Conservation (phyloP, 2,329 filamentous ascomycete genomes). For the Aspergillus pseudoglaucus region DNA sequence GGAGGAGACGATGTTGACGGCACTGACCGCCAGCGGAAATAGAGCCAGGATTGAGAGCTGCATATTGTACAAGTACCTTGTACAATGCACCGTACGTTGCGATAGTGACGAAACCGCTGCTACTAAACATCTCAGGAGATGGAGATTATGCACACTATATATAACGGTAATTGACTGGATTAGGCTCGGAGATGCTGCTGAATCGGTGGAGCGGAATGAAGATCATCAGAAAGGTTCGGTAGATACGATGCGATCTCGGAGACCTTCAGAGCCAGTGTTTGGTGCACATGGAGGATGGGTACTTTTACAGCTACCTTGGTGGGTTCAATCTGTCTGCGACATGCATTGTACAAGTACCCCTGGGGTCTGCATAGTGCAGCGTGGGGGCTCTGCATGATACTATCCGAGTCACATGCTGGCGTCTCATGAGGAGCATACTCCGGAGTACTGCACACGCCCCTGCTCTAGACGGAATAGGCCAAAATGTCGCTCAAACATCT, state of each 20-base stretch:
- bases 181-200: not conserved
- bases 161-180: not conserved
- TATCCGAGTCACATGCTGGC: too few species aligned
- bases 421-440: too few species aligned
- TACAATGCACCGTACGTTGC: not conserved
- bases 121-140: not conserved
- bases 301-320: too few species aligned
- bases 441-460: too few species aligned
- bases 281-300: not conserved
- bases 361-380: too few species aligned
- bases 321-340: too few species aligned
- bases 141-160: not conserved
- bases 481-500: too few species aligned
- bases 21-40: conserved; percentile 18
- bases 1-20: conserved; percentile 54
- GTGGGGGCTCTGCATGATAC: too few species aligned
- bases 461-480: too few species aligned
- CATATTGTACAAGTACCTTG: not conserved
- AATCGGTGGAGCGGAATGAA: not conserved
- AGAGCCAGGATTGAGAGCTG: conserved; percentile 4
- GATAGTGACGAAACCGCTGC: not conserved
- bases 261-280: not conserved
- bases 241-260: not conserved
- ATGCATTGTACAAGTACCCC: too few species aligned
- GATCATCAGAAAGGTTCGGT: not conserved